Evolutionary conservation across 1,139 yeast genomes (phyloP).

Genomic region (Ogataea hybrid): DNA sequence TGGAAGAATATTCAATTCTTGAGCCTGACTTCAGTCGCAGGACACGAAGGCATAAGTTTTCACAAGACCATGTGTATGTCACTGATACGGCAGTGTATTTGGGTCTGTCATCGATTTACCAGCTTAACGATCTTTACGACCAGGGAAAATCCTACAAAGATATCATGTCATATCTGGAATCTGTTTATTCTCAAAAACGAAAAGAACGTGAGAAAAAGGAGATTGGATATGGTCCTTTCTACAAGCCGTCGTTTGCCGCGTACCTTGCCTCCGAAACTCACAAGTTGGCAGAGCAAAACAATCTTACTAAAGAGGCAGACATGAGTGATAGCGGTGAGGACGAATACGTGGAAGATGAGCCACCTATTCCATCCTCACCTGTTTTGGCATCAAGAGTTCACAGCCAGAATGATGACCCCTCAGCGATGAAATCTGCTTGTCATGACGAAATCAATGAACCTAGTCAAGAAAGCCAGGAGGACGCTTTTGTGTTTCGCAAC

Average conservation of each 20-base stretch:
- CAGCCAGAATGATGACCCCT: too few relatives aligned
- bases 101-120: conserved; percentile 30
- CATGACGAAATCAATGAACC: too few relatives aligned
- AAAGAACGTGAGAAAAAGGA: conserved; percentile 24
- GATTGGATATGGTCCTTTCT: conserved; percentile 30
- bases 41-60: conserved; percentile 28
- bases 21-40: conserved; percentile 8
- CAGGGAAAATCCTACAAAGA: conserved; percentile 28
- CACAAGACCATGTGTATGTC: conserved; percentile 33
- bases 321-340: conserved; percentile 18
- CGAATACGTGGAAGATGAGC: conserved; percentile 14
- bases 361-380: background rate
- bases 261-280: conserved; percentile 22
- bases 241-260: conserved; percentile 21
- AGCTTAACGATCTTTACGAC: conserved; percentile 29
- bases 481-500: conserved; percentile 19
- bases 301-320: conserved; percentile 6
- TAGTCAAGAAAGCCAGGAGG: background rate
- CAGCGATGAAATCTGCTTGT: too few relatives aligned
- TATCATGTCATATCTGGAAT: conserved; percentile 27
- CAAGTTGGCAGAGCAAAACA: conserved; percentile 2
- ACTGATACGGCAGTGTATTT: conserved; percentile 32
- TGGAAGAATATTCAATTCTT: background rate
- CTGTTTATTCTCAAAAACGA: conserved; percentile 22
- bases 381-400: background rate